Evolutionary conservation across 169 alveolate species (phyloP).

Genomic region (Plasmodium ovale): DNA sequence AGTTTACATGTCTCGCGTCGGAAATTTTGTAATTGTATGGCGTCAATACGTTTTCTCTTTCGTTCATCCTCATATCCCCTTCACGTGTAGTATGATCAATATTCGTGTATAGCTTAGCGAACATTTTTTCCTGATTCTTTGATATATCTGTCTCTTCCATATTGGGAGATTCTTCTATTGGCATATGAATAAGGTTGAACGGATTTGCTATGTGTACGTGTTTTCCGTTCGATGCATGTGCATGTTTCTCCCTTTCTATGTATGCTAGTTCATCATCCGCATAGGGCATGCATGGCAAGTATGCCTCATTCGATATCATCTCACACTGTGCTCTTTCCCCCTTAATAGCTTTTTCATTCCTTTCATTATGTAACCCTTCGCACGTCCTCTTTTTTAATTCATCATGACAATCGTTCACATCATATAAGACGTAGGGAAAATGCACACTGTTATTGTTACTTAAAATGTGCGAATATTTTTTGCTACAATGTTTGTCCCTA

Average conservation of each 20-base stretch:
- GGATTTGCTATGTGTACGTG: not conserved
- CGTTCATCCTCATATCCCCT: no score
- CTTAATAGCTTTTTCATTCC: not conserved
- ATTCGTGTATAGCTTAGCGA: no score
- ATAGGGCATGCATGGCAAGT: no score
- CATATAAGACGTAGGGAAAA: not conserved
- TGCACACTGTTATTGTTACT: constrained; percentile 7
- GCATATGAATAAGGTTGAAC: not conserved
- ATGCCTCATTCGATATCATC: not conserved
- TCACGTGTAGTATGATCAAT: no score
- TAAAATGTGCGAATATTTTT: constrained; percentile 1
- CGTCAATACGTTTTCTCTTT: no score
- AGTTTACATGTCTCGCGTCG: not conserved
- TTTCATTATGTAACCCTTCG: not conserved
- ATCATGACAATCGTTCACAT: not conserved
- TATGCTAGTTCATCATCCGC: not conserved
- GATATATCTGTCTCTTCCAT: no score
- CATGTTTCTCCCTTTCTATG: constrained; percentile 8
- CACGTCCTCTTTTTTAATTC: not conserved
- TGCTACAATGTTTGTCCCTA: not conserved
- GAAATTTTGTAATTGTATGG: no score
- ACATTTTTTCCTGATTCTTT: no score
- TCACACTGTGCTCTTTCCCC: not conserved
- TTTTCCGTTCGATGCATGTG: not conserved
- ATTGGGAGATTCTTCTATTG: not conserved